Base-by-base conservation (phyloP, 2,329 filamentous ascomycete species). In the Phaeophleospora eucalypticola region DNA sequence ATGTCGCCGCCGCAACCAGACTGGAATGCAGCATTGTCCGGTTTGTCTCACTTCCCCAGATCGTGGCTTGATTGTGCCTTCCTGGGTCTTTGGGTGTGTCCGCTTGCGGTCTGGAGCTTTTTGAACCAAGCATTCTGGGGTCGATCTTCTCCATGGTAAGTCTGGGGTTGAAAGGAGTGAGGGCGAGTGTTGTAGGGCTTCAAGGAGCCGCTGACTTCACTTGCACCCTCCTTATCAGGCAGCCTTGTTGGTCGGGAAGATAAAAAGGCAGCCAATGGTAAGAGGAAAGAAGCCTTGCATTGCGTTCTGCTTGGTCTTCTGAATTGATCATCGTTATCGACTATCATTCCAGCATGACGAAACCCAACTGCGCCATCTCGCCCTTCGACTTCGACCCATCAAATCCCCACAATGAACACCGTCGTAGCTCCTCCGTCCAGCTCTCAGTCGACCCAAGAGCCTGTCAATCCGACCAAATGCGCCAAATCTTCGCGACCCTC, bases 401-500 rank as follows among this genome's bases (percentile, higher is more conserved):
- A 6, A 12, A 29, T 29, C 24, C 24, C 7, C 24, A 12, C 24
- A 12, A 29, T 12, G 24, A 29, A 12, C 24, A 12, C 12, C 24
- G 24, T 12, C 6, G 24, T 7, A 29, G 24, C 24, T 29, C 24
- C 6, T 29, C 24, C 24, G 24, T 29, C 7, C 24, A 29, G 7
- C 12, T 29, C 24, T 29, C 24, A 12, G 12, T 29, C 12, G 24
- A 29, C 12, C 24, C 24, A 6, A 29, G 24, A 12, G 43, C 3
- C 17, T 6, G 7, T 6, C 7, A 29, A 7, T 29, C 24, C 7
- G 12, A 12, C 6, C 24, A 29, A 29, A 6, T 43, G 2, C 34
- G 32, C 19, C 43, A 46, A 20, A 37, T 49, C 34, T 24, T 40
- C 19, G 12, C 35, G 15, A 44, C 24, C 21, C 21, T 44, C 17